phyloP scores from a whole-genome alignment of 1,139 yeast species.

The Lodderomyces theae region DNA sequence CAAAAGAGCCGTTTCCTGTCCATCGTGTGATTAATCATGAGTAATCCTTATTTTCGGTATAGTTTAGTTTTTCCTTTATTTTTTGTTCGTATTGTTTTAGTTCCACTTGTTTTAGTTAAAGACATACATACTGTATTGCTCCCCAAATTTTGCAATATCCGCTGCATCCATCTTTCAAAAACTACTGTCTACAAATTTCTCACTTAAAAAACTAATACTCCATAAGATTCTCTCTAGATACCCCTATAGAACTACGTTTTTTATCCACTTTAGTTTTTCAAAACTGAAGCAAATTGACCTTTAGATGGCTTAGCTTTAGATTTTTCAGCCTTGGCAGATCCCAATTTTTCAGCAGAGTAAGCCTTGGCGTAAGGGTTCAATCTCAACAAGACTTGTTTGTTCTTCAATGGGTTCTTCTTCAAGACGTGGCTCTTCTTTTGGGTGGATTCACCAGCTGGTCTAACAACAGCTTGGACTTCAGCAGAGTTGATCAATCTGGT shows the following conservation, averaged over 20 bases:
- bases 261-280: conserved; percentile 42
- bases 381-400: conserved; percentile 97
- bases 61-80: too few species aligned
- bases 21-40: too few species aligned
- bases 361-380: conserved; percentile 99
- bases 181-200: not conserved
- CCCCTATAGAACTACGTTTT: too few species aligned
- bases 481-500: conserved; percentile 98
- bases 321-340: conserved; percentile 75
- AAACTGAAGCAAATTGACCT: conserved; percentile 67
- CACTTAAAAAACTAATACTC: not conserved
- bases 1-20: too few species aligned
- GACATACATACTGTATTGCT: too few species aligned
- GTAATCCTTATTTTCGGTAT: too few species aligned
- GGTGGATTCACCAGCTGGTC: conserved; percentile 93
- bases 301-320: conserved; percentile 65
- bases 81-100: too few species aligned
- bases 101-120: too few species aligned
- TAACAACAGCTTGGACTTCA: conserved; percentile 95
- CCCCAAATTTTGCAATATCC: too few species aligned
- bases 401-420: conserved; percentile 99
- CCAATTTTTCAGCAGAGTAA: conserved; percentile 86
- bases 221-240: not conserved
- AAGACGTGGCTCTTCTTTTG: conserved; percentile 94
- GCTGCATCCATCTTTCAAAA: too few species aligned